Conservation (phyloP, 1,139 yeast genomes). For the Kluyveromyces sp. region DNA sequence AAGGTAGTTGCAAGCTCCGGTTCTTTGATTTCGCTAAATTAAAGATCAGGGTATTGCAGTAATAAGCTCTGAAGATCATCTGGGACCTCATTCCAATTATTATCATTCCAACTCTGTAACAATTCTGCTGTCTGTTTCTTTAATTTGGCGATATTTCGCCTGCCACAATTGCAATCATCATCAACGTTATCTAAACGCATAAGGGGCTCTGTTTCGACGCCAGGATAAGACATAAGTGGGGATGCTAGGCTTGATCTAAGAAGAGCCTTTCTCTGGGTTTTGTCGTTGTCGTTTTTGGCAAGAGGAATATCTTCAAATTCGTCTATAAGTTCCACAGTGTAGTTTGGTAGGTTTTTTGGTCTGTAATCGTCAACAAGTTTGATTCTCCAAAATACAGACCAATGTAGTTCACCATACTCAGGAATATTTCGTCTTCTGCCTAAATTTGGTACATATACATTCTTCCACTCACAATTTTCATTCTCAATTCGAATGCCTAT, state of each 20-base stretch:
- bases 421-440: constrained; percentile 49
- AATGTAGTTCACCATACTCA: constrained; percentile 42
- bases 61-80: constrained; percentile 35
- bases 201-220: constrained; percentile 4
- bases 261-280: neutral
- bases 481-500: constrained; percentile 45
- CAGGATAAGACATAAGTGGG: constrained; percentile 1
- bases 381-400: constrained; percentile 56
- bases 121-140: constrained; percentile 26
- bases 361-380: constrained; percentile 40
- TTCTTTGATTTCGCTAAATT: no score
- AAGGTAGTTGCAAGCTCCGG: no score
- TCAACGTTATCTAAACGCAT: neutral
- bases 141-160: constrained; percentile 9
- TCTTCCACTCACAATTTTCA: constrained; percentile 41
- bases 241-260: constrained; percentile 3
- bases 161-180: constrained; percentile 6
- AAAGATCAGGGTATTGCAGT: constrained; percentile 12
- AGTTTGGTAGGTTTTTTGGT: constrained; percentile 41
- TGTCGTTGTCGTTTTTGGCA: neutral
- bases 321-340: constrained; percentile 23
- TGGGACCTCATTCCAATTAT: constrained; percentile 37
- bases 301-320: constrained; percentile 27
- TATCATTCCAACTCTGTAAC: constrained; percentile 29
- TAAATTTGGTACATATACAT: constrained; percentile 44